phyloP scores from a whole-genome alignment of 345 rosid species.

The Populus alba region DNA sequence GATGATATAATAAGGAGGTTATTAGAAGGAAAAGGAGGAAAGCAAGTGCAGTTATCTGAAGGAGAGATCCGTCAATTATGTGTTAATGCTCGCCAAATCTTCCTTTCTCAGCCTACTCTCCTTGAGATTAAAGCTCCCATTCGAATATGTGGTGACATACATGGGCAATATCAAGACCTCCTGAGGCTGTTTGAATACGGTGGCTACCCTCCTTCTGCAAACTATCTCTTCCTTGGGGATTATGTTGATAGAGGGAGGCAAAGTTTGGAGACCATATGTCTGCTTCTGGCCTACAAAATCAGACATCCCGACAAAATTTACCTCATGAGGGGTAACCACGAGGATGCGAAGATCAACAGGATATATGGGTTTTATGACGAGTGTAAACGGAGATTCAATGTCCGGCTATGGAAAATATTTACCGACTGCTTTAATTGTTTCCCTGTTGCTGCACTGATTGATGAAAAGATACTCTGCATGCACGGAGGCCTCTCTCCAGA shows the following conservation, averaged over 20 bases:
- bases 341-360: slow-evolving; percentile 96
- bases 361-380: slow-evolving; percentile 98
- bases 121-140: slow-evolving; percentile 80
- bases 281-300: slow-evolving; percentile 91
- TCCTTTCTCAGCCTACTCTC: slow-evolving; percentile 82
- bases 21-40: slow-evolving; percentile 85
- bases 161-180: slow-evolving; percentile 96
- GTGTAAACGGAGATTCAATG: slow-evolving; percentile 93
- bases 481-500: slow-evolving; percentile 96
- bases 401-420: slow-evolving; percentile 89
- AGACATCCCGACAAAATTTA: slow-evolving; percentile 65
- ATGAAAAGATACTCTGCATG: slow-evolving; percentile 91
- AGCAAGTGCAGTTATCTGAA: slow-evolving; percentile 95
- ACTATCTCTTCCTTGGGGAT: slow-evolving; percentile 92
- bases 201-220: slow-evolving; percentile 86
- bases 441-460: slow-evolving; percentile 90
- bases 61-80: slow-evolving; percentile 98
- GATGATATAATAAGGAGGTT: slow-evolving; percentile 93
- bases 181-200: slow-evolving; percentile 78
- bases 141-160: slow-evolving; percentile 90
- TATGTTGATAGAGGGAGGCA: slow-evolving; percentile 98
- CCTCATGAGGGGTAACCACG: slow-evolving; percentile 95
- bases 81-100: slow-evolving; percentile 86
- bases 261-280: slow-evolving; percentile 93
- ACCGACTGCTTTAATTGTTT: slow-evolving; percentile 91